Evolutionary conservation across 352 stramenopile genomes (phyloP).

Genomic region (Phytophthora nicotianae): DNA sequence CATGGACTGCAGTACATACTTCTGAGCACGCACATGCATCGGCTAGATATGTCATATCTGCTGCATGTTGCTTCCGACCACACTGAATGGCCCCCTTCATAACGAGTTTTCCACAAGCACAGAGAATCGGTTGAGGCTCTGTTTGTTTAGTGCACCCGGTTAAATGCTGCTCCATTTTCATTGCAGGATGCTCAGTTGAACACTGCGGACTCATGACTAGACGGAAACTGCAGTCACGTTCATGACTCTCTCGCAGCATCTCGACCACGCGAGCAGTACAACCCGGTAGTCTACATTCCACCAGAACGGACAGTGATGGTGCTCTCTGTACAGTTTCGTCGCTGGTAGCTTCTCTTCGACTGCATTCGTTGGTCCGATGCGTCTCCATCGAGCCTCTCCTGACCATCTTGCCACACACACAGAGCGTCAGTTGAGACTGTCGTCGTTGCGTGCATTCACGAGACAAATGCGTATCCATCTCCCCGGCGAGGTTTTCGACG

Average conservation of each 20-base stretch:
- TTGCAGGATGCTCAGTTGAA: slow-evolving; percentile 12
- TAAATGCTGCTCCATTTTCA: slow-evolving; percentile 46
- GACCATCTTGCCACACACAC: slow-evolving; percentile 68
- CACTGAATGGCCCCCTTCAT: slow-evolving; percentile 15
- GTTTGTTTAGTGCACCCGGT: slow-evolving; percentile 31
- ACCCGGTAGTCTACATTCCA: slow-evolving; percentile 43
- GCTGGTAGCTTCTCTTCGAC: slow-evolving; percentile 24
- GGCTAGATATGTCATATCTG: too few species aligned
- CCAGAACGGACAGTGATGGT: slow-evolving; percentile 9
- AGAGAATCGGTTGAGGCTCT: slow-evolving; percentile 19
- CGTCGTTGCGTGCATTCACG: slow-evolving; percentile 43
- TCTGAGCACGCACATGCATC: too few species aligned
- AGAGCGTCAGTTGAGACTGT: slow-evolving; percentile 51
- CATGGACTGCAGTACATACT: too few species aligned
- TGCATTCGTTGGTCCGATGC: slow-evolving; percentile 58
- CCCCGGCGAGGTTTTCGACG: slow-evolving; percentile 36
- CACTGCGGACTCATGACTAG: slow-evolving; percentile 19
- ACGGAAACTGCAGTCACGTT: slow-evolving; percentile 21
- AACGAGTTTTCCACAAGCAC: slow-evolving; percentile 28
- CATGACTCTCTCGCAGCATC: slow-evolving; percentile 42
- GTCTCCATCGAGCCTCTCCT: slow-evolving; percentile 52
- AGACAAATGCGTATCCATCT: slow-evolving; percentile 52
- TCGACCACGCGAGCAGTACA: slow-evolving; percentile 42
- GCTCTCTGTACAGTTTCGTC: neutral
- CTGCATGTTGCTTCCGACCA: too few species aligned